Base-by-base conservation (phyloP, 2,329 filamentous ascomycete species). In the Lecanicillium sp. region DNA sequence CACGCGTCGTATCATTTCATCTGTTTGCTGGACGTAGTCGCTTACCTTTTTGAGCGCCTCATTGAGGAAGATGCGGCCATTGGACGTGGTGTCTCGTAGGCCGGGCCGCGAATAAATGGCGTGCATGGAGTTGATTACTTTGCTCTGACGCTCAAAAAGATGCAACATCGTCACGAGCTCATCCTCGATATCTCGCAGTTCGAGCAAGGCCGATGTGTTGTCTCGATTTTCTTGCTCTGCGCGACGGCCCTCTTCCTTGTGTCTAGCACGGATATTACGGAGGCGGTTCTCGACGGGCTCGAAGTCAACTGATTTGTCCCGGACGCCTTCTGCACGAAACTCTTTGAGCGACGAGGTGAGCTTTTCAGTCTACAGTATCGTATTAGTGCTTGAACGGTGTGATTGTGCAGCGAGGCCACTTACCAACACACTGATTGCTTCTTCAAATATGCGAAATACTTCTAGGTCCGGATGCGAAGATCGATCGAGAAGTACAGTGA, bases 371-470 rank as follows among this genome's bases (percentile, higher is more conserved):
- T 79, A 8, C 18, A 5, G 1, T 19, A n/a, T n/a, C n/a, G n/a
- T 12, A 17, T 44, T 38, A 33, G 2, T 12, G n/a, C n/a, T n/a
- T 13, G 29, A 30, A 5, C 6, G n/a, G n/a, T 30, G 6, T 15
- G 7, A 28, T 9, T 12, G 25, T 30, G 5, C 15, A 9, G 5
- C 4, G 3, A 9, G 3, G 7, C 8, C 1, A 42, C 61, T 33
- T 53, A 79, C 77, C 45, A 81, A 49, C 17, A 80, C 72, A 11
- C 76, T 78, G 22, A 82, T 77, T 5, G 77, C 78, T 44, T 82
- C 78, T 46, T 81, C 77, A 33, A 82, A 81, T 1, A 82, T 77
- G 2, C 77, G 69, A 42, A 81, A 78, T 0, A 81, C 65, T 42
- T 82, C 75, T 0, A 82, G 58, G 33, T 81, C 74, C 0, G 71